Percentiles rank a stretch among this genome's conserved stretches.
Conservation (phyloP, 2,329 filamentous ascomycete species). For the Fonsecaea nubica region DNA sequence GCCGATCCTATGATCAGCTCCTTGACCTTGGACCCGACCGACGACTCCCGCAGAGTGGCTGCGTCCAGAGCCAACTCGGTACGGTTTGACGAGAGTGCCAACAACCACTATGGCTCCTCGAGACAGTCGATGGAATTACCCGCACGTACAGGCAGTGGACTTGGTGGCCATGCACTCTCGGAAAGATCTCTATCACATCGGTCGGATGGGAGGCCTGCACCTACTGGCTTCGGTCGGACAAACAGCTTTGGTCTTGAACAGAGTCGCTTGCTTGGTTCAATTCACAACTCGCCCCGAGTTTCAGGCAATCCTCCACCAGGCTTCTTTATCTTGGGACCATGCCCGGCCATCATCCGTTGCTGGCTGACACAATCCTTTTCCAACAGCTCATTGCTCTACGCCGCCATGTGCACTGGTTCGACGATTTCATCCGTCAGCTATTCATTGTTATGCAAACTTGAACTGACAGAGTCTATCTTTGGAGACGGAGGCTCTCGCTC, state of each 20-base stretch:
- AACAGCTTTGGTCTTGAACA: conserved; percentile 88
- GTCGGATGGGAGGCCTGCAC: conserved; percentile 93
- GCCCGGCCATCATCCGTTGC: conserved; percentile 92
- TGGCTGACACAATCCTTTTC: conserved; percentile 93
- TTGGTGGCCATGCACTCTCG: conserved; percentile 80
- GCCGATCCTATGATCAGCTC: conserved; percentile 80
- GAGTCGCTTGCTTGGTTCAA: conserved; percentile 68
- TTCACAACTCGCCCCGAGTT: conserved; percentile 72
- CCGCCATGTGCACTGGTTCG: conserved; percentile 89
- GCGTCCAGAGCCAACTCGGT: conserved; percentile 95
- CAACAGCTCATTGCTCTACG: conserved; percentile 86
- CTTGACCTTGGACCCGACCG: conserved; percentile 83
- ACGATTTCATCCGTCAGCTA: conserved; percentile 83
- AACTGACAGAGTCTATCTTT: conserved; percentile 70
- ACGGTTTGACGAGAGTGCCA: conserved; percentile 93
- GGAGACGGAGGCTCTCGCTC: conserved; percentile 70
- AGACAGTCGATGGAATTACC: conserved; percentile 85
- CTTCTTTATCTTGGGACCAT: conserved; percentile 82
- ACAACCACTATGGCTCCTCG: conserved; percentile 88
- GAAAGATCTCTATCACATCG: conserved; percentile 93
- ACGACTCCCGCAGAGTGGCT: conserved; percentile 77
- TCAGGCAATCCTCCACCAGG: conserved; percentile 74
- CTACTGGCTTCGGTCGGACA: conserved; percentile 81
- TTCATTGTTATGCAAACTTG: conserved; percentile 75
- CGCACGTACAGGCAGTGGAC: conserved; percentile 76